Conservation (phyloP, 1,284 basidiomycete species). For the Termitomyces sp. region DNA sequence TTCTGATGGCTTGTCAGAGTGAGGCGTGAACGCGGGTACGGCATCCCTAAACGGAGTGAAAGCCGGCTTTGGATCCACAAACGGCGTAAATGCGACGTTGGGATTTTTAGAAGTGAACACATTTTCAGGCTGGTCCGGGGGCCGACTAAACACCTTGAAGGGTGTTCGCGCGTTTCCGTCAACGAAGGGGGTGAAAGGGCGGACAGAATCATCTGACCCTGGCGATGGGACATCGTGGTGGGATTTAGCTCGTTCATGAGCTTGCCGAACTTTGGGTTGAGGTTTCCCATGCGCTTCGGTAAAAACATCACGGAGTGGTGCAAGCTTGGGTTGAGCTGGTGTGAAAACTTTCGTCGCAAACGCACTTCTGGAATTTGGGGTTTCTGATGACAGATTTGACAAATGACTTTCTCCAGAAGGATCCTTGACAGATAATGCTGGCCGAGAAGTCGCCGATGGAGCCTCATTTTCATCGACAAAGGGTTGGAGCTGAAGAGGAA, state of each 20-base stretch:
- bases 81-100: slow-evolving; percentile 35
- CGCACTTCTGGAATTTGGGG: slow-evolving; percentile 32
- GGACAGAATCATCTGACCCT: slow-evolving; percentile 18
- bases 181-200: slow-evolving; percentile 47
- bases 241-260: slow-evolving; percentile 42
- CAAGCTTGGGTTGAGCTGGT: slow-evolving; percentile 42
- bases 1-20: slow-evolving; percentile 19
- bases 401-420: slow-evolving; percentile 5
- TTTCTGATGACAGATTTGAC: slow-evolving; percentile 22
- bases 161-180: slow-evolving; percentile 49
- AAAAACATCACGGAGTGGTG: slow-evolving; percentile 41
- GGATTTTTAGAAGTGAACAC: slow-evolving; percentile 44
- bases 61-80: slow-evolving; percentile 28
- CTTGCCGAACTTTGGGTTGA: slow-evolving; percentile 29
- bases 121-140: slow-evolving; percentile 38
- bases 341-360: slow-evolving; percentile 58
- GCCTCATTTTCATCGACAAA: slow-evolving; percentile 41
- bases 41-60: slow-evolving; percentile 27
- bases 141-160: slow-evolving; percentile 70
- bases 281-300: slow-evolving; percentile 43
- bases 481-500: slow-evolving; percentile 38
- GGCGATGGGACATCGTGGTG: slow-evolving; percentile 31
- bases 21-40: slow-evolving; percentile 28
- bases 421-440: slow-evolving; percentile 32
- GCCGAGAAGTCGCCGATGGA: slow-evolving; percentile 31